Base-by-base conservation (phyloP, 2,329 filamentous ascomycete species). In the Ilyonectria destructans region DNA sequence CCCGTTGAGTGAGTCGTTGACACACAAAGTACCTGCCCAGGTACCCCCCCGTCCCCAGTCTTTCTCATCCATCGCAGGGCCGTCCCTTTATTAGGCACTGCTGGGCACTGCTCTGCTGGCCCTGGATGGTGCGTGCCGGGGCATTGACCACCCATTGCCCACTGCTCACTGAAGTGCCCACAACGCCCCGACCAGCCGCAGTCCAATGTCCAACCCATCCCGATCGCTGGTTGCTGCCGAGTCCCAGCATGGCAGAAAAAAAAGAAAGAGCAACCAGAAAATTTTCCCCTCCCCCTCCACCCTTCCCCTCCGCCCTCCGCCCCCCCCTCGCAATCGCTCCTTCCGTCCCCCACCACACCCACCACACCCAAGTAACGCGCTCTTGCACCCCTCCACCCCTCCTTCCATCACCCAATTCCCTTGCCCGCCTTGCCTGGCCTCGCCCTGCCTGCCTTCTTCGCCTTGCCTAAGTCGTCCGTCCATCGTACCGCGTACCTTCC, bases 281-380 rank as follows among this genome's bases (percentile, higher is more conserved):
- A 55, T 71, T 63, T 75, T 58, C 37, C 70, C 65, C 71, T 48
- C 61, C 69, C 61, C 68, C 69, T 69, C 69, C 67, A 57, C 68
- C 73, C 71, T 31, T 69, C 56, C 69, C 71, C 73, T 58, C 73
- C 73, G 65, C 68, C 71, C 65, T 52, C 70, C 68, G 71, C 71
- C 63, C 67, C 70, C 65, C 71, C 71, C 71, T 72, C 70, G 62
- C 70, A 72, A 72, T 75, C 71, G 68, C 69, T 62, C 69, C 65
- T 71, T 60, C 73, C 67, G 63, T 75, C 73, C 73, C 73, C 73
- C 73, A 75, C 73, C 69, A 75, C 68, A 70, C 66, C 65, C 70
- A 63, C 21, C 67, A 73, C 64, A 35, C 73, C 69, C 63, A 68
- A 71, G 60, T 63, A 74, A 54, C 63, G 66, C 68, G 46, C 52